These are phyloP conservation scores for Microdochium bolleyi DNA, from an alignment of 2,329 filamentous ascomycete genomes.

Conservation along the genomic window DNA sequence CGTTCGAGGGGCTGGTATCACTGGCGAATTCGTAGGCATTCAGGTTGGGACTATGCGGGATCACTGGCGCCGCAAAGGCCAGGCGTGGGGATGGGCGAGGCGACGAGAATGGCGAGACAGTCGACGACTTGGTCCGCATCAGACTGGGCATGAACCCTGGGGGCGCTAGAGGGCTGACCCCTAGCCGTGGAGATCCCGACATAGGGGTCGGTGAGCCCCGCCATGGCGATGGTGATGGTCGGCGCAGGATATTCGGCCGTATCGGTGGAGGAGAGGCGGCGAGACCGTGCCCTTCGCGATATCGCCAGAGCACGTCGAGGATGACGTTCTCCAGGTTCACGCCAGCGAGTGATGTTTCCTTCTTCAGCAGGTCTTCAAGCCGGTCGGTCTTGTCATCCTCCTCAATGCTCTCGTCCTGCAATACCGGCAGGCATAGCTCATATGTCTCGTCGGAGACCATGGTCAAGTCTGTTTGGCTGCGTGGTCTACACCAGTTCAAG, in stretches of 20 bases:
- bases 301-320: constrained; percentile 84
- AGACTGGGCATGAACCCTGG: constrained; percentile 78
- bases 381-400: constrained; percentile 95
- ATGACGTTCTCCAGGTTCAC: constrained; percentile 80
- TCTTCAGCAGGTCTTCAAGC: constrained; percentile 77
- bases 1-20: constrained; percentile 70
- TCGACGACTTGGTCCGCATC: constrained; percentile 66
- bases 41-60: constrained; percentile 87
- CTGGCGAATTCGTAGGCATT: constrained; percentile 92
- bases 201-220: constrained; percentile 74
- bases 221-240: constrained; percentile 90
- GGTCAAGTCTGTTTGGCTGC: constrained; percentile 1
- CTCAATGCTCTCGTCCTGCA: constrained; percentile 74
- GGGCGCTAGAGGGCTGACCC: constrained; percentile 74
- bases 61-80: constrained; percentile 79
- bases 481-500: neutral
- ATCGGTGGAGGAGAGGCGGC: constrained; percentile 74
- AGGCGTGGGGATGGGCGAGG: constrained; percentile 88
- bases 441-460: constrained; percentile 95
- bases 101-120: constrained; percentile 85
- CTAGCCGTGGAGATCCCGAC: constrained; percentile 73
- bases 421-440: constrained; percentile 81
- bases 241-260: constrained; percentile 81
- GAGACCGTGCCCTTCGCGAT: constrained; percentile 57
- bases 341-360: constrained; percentile 68